Evolutionary conservation across 176 grass and related monocot species (phyloP), one percentile per base, ranked within the genome.

Genomic region (Musa itinerans): DNA sequence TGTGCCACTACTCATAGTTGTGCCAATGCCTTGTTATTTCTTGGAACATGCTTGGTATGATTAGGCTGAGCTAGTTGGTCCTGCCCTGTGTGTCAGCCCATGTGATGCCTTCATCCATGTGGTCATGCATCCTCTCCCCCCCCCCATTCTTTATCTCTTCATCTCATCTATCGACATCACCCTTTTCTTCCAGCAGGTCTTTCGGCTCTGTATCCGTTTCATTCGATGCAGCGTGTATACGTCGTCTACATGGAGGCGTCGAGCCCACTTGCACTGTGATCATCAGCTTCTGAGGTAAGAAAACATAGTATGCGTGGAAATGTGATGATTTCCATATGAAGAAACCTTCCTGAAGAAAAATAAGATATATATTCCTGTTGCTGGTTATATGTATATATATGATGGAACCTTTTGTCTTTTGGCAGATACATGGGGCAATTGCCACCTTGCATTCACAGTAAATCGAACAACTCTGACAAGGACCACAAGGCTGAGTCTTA

Each of bases 1-100:
- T 78, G 83, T 85, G 89, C 64, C 80, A 78, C 52, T 68, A 78
- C 52, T 68, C 79, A 71, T 80, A 77, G 76, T 85, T 83, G 76
- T 82, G 83, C 63, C 79, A 52, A 48, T 75, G 72, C 76, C 29
- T 84, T 69, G 75, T 82, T 84, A 82, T 84, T 77, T 83, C 68
- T 74, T 65, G 75, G 61, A 82, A 84, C 81, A 79, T 85, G 79
- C 52, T 58, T 77, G 50, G 22, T 50, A 78, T 85, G 78, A 87
- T 85, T 84, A 43, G 34, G 34, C 34, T 43, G 34, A 43, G 34
- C 34, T 5, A 82, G 76, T 71, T 23, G 67, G 81, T 53, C 71
- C 49, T 25, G 19, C 62, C 49, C 25, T 50, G 69, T 81, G 63
- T 69, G 55, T 27, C 76, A 78, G 73, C 51, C 71, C 71, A 73